Percentiles rank a stretch among this genome's conserved stretches.
Evolutionary conservation across 257 asterid genomes (phyloP).

Genomic region (Voacanga thouarsii): DNA sequence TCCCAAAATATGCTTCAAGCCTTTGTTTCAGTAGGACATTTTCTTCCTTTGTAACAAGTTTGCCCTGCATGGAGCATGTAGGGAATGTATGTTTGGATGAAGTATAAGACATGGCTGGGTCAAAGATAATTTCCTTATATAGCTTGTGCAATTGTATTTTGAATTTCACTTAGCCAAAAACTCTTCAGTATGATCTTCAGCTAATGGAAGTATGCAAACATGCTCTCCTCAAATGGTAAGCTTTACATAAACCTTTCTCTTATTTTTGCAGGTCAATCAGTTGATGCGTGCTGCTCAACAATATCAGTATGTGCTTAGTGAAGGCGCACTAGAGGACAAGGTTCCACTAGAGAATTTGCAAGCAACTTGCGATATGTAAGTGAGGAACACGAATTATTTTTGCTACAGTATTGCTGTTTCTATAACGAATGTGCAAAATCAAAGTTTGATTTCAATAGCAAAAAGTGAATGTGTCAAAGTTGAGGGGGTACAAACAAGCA

Average conservation of each 20-base stretch:
- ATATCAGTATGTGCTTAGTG: slow-evolving; percentile 23
- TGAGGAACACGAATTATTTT: not conserved
- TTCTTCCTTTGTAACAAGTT: not conserved
- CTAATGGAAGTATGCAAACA: not conserved
- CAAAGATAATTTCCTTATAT: not conserved
- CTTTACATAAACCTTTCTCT: not conserved
- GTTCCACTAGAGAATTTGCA: slow-evolving; percentile 24
- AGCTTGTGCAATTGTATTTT: not conserved
- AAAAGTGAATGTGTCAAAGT: not conserved
- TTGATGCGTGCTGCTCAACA: slow-evolving; percentile 36
- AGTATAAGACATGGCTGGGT: not conserved
- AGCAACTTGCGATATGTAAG: slow-evolving; percentile 38
- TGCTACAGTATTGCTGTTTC: not conserved
- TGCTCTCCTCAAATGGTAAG: not conserved
- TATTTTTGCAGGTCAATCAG: slow-evolving; percentile 40
- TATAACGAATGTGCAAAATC: not conserved
- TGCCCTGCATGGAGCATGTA: not conserved
- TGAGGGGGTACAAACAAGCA: not conserved
- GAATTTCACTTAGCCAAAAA: not conserved
- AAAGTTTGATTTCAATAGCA: not conserved
- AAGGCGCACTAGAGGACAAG: slow-evolving; percentile 12
- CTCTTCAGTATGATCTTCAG: not conserved
- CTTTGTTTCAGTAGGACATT: not conserved
- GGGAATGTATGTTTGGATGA: not conserved
- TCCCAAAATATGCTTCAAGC: not conserved